Base-by-base conservation (phyloP, 257 asterid species). In the Cruciata laevipes region DNA sequence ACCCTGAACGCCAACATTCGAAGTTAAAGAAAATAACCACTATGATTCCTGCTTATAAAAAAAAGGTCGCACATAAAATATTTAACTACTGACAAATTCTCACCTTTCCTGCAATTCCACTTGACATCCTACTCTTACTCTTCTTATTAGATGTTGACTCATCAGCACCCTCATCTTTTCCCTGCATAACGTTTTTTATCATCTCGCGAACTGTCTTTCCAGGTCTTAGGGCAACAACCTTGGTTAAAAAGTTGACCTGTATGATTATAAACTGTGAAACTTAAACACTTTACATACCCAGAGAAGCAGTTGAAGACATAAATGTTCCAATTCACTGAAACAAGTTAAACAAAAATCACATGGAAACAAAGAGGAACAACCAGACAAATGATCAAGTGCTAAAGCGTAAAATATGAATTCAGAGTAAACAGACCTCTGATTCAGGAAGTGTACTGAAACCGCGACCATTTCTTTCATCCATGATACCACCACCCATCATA, bases 401-500 rank as follows among this genome's bases (percentile, higher is more conserved):
- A 33, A 14, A 47, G 25, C 7, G 42, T 40, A 32, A 64, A 53
- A 68, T 56, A 31, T 27, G 62, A 35, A 73, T 73, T 59, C 51
- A 30, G 64, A 75, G 68, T 51, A 38, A 71, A 78, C 67, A 72
- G 67, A 92, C 98, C 97, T 90, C 97, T 61, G 98, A 81, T 82
- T 93, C 89, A 69, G 97, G 98, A 42, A 93, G 96, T 20, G 88
- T 90, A 56, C 60, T 86, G 66, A 89, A 82, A 77, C 98, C 97
- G 52, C 96, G 96, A 56, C 90, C 89, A 75, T 93, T 93, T 86
- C 98, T 86, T 79, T 90, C 97, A 70, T 93, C 96, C 27, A 93
- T 82, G 80, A 93, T 77, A 73, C 98, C 98, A 73, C 98, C 98
- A 25, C 98, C 97, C 97, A 93, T 88, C 98, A 90, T 92, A 75